These are phyloP conservation scores for Trichophyton rubrum DNA, from an alignment of 2,329 filamentous ascomycete species.

Conservation along the genomic window DNA sequence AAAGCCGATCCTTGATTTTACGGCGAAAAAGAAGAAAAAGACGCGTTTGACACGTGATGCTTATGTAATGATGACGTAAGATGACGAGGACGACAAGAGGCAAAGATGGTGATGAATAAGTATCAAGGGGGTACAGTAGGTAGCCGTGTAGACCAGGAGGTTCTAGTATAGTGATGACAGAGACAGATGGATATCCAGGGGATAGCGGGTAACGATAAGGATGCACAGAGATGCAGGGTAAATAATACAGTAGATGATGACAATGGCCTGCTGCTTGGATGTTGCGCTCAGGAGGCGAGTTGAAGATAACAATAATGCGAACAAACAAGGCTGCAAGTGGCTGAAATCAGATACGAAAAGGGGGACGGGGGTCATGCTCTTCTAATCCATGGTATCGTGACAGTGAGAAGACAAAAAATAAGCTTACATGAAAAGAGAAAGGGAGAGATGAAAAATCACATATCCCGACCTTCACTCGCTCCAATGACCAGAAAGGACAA, in stretches of 20 bases:
- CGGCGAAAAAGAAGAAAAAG: not conserved
- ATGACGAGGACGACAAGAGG: not conserved
- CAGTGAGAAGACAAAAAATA: not conserved
- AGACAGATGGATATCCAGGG: not conserved
- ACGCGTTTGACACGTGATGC: not conserved
- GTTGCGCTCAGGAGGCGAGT: not conserved
- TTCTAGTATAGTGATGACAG: not conserved
- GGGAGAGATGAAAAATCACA: not conserved
- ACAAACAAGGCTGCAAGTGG: not conserved
- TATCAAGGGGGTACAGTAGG: not conserved
- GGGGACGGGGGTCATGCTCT: not conserved
- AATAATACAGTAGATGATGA: not conserved
- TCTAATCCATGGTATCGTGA: constrained; percentile 6
- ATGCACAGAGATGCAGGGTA: not conserved
- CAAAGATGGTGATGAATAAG: not conserved
- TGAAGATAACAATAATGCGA: not conserved
- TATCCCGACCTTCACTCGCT: not conserved
- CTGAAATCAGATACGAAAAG: not conserved
- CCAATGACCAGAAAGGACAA: not conserved
- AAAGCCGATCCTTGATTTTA: not conserved
- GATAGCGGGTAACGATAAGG: not conserved
- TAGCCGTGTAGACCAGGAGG: not conserved
- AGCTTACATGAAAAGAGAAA: not conserved
- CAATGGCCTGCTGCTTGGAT: not conserved
- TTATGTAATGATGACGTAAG: not conserved